Evolutionary conservation across 1,284 basidiomycete species (phyloP).

Genomic region (Cryptococcus floricola): DNA sequence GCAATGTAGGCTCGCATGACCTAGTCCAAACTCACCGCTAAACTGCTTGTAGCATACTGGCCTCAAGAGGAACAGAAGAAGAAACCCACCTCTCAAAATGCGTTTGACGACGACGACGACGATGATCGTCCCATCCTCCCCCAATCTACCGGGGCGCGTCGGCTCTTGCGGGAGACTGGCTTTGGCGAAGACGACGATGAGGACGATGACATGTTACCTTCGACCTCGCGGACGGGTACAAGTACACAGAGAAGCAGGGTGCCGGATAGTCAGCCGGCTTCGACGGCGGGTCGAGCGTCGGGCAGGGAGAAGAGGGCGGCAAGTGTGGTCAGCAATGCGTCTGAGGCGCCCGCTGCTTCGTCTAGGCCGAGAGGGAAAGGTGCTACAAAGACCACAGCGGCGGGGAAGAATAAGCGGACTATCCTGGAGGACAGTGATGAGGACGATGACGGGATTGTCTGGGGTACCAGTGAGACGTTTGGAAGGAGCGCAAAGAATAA

Average conservation of each 20-base stretch:
- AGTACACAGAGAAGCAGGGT: constrained; percentile 1
- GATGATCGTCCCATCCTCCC: neutral
- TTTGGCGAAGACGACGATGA: neutral
- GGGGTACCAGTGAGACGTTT: constrained; percentile 4
- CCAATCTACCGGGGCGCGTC: neutral
- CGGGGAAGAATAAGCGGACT: constrained; percentile 10
- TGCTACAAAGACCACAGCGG: constrained; percentile 3
- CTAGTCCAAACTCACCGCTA: neutral
- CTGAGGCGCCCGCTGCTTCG: constrained; percentile 18
- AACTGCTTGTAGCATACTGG: constrained; percentile 37
- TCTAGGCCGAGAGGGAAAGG: neutral
- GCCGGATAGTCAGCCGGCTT: constrained; percentile 6
- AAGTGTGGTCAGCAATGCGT: constrained; percentile 27
- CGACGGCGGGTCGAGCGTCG: neutral
- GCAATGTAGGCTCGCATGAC: constrained; percentile 20
- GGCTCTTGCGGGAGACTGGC: neutral
- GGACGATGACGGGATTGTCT: constrained; percentile 24
- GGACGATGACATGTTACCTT: neutral
- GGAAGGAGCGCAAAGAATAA: neutral
- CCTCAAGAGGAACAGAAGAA: constrained; percentile 19
- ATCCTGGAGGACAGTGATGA: constrained; percentile 31
- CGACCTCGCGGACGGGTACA: constrained; percentile 4
- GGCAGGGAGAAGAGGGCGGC: constrained; percentile 22
- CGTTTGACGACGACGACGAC: constrained; percentile 25
- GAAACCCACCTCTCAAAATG: constrained; percentile 16